phyloP scores from a whole-genome alignment of 169 alveolate species.

The Plasmodium blacklocki region DNA sequence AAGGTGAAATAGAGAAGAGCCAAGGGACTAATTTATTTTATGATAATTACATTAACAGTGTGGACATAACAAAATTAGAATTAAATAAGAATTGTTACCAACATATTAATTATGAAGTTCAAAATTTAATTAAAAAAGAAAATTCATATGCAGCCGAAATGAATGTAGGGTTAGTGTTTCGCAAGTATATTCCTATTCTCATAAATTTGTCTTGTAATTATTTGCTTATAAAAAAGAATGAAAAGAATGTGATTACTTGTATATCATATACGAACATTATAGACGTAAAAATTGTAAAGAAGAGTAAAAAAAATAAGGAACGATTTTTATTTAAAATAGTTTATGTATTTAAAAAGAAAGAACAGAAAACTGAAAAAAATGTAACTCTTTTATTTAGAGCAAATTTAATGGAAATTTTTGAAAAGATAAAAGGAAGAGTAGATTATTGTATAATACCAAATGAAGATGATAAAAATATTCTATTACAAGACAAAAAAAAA shows the following conservation, averaged over 20 bases:
- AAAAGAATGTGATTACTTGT: conserved; percentile 46
- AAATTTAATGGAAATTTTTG: conserved; percentile 26
- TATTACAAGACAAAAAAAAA: neutral
- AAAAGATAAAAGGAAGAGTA: conserved; percentile 26
- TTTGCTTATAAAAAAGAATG: conserved; percentile 41
- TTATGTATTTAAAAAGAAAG: conserved; percentile 50
- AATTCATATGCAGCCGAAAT: conserved; percentile 33
- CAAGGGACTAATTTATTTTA: conserved; percentile 1
- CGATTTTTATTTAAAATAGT: conserved; percentile 38
- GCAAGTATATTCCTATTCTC: conserved; percentile 23
- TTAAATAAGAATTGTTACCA: conserved; percentile 36
- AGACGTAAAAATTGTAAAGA: conserved; percentile 35
- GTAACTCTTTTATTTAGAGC: conserved; percentile 29
- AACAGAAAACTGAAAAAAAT: conserved; percentile 26
- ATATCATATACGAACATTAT: conserved; percentile 38
- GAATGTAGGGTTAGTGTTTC: conserved; percentile 46
- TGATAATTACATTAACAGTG: neutral
- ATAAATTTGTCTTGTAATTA: conserved; percentile 48
- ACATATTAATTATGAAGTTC: conserved; percentile 42
- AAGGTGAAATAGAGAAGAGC: neutral
- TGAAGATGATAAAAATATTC: neutral
- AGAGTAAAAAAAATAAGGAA: conserved; percentile 24
- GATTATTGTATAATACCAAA: neutral
- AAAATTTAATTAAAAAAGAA: conserved; percentile 28
- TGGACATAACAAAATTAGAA: conserved; percentile 48